A percentile compares a stretch with the other conserved stretches of the same genome.
Evolutionary conservation across 257 asterid species (phyloP).

Genomic region (Plantago elongata): DNA sequence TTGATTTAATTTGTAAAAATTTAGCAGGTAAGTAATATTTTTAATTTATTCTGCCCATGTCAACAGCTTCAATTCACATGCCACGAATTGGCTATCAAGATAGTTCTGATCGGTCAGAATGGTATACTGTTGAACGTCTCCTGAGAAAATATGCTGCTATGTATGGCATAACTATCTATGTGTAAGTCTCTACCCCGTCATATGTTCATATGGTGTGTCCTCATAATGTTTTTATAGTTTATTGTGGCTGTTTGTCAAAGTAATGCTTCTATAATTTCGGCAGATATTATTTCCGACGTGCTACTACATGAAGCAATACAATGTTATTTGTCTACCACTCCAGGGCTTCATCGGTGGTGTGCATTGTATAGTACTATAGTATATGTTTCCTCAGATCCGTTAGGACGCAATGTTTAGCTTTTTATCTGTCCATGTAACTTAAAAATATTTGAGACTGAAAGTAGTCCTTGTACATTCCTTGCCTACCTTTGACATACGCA

Average conservation of each 20-base stretch:
- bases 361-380: no score
- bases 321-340: no score
- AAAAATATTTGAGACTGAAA: no score
- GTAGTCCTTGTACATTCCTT: no score
- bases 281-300: slow-evolving; percentile 77
- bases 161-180: slow-evolving; percentile 52
- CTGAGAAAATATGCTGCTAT: slow-evolving; percentile 72
- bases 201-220: background rate
- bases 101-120: slow-evolving; percentile 73
- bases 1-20: no score
- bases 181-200: slow-evolving; percentile 50
- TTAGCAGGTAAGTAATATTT: slow-evolving; percentile 4
- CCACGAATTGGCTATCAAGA: slow-evolving; percentile 84
- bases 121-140: slow-evolving; percentile 91
- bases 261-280: slow-evolving; percentile 18
- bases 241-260: slow-evolving; percentile 8
- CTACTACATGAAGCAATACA: slow-evolving; percentile 27
- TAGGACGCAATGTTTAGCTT: no score
- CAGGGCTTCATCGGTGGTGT: no score
- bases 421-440: no score
- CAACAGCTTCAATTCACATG: slow-evolving; percentile 87
- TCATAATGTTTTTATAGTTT: background rate
- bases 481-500: no score
- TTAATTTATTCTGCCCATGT: background rate
- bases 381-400: no score